Conservation (phyloP, 306 rosid genomes). For the Biancaea sappan region DNA sequence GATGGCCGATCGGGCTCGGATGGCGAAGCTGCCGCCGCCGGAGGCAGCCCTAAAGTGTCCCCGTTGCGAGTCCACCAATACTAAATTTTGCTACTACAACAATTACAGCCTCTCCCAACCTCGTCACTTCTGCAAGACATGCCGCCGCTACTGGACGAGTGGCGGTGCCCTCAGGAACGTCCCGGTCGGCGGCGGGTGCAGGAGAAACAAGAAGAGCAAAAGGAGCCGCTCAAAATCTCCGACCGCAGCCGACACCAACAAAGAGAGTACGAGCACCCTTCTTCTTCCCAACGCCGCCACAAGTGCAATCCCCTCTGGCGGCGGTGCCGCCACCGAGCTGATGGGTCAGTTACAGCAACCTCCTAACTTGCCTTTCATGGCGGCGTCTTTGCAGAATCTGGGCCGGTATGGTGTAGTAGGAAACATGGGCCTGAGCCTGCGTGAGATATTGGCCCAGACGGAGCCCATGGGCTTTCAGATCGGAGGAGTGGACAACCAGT, state of each 20-base stretch:
- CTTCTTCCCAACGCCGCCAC: constrained; percentile 37
- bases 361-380: constrained; percentile 60
- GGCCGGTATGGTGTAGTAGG: constrained; percentile 55
- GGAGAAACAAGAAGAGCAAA: constrained; percentile 86
- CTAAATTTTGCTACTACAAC: constrained; percentile 91
- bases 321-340: constrained; percentile 34
- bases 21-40: constrained; percentile 75
- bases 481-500: constrained; percentile 50
- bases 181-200: constrained; percentile 94
- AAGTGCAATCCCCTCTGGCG: constrained; percentile 37
- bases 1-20: constrained; percentile 87
- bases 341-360: constrained; percentile 51
- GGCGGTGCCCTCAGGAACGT: constrained; percentile 89
- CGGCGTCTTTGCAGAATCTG: constrained; percentile 67
- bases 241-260: constrained; percentile 26
- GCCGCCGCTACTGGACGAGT: constrained; percentile 92
- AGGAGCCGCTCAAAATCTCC: constrained; percentile 73
- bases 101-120: constrained; percentile 87
- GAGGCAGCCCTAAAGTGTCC: constrained; percentile 91
- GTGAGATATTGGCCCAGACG: constrained; percentile 51
- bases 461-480: constrained; percentile 62
- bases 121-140: constrained; percentile 94
- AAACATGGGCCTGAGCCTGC: constrained; percentile 60
- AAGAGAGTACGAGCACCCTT: too few relatives aligned
- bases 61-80: constrained; percentile 84